Percentiles rank a stretch among this genome's conserved stretches.
These are phyloP conservation scores for Aspergillus transmontanensis DNA, from an alignment of 2,329 filamentous ascomycete genomes.

Conservation along the genomic window DNA sequence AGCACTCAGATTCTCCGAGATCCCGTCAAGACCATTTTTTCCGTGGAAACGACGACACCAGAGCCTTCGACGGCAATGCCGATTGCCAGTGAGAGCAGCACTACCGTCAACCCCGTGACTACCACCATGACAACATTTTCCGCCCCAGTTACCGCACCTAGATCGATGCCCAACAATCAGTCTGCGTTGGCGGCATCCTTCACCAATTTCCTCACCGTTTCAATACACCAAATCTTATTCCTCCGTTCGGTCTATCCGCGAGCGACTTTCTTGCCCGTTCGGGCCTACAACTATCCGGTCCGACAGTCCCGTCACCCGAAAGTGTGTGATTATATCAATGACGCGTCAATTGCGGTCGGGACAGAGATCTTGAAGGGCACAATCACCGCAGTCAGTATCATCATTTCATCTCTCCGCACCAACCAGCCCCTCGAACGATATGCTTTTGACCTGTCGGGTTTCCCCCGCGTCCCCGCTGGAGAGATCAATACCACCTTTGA, in stretches of 20 bases:
- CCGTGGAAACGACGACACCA: slow-evolving; percentile 36
- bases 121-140: slow-evolving; percentile 44
- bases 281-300: slow-evolving; percentile 81
- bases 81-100: slow-evolving; percentile 46
- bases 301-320: slow-evolving; percentile 83
- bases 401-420: slow-evolving; percentile 55
- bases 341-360: slow-evolving; percentile 73
- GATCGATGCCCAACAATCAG: slow-evolving; percentile 52
- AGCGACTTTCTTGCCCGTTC: slow-evolving; percentile 74
- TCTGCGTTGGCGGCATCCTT: slow-evolving; percentile 68
- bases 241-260: slow-evolving; percentile 78
- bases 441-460: slow-evolving; percentile 61
- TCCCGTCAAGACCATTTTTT: slow-evolving; percentile 37
- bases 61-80: slow-evolving; percentile 41
- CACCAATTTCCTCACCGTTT: slow-evolving; percentile 76
- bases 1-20: slow-evolving; percentile 44
- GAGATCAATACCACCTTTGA: slow-evolving; percentile 58
- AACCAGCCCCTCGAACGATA: slow-evolving; percentile 61
- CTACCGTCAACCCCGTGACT: slow-evolving; percentile 32
- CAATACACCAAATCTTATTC: slow-evolving; percentile 84
- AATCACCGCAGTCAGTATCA: slow-evolving; percentile 58
- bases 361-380: slow-evolving; percentile 67
- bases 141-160: slow-evolving; percentile 43
- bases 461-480: slow-evolving; percentile 52
- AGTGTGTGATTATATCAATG: slow-evolving; percentile 82